Evolutionary conservation across 106 monocot species (phyloP).

Genomic region (Phalaenopsis equestris): DNA sequence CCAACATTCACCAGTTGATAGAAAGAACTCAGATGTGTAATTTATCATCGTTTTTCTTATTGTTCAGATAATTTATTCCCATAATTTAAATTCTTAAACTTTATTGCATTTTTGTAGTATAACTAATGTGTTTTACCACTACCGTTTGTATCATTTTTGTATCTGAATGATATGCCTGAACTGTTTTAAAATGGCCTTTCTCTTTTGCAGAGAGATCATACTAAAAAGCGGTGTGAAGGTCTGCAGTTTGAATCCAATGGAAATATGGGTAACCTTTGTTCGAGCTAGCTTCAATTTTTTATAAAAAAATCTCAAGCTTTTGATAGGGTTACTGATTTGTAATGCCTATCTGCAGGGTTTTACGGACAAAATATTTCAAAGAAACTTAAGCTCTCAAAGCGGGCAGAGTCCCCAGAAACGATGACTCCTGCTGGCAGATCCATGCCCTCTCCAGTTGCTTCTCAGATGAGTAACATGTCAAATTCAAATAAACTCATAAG

Average conservation of each 20-base stretch:
- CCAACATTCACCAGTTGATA: background rate
- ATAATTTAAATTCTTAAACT: background rate
- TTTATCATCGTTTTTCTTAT: background rate
- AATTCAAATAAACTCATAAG: conserved; percentile 80
- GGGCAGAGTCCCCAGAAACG: conserved; percentile 49
- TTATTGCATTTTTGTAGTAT: background rate
- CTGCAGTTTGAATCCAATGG: conserved; percentile 69
- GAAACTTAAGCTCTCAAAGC: conserved; percentile 68
- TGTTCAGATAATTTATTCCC: background rate
- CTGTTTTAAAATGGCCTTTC: background rate
- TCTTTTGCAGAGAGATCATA: conserved; percentile 55
- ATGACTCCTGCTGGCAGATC: conserved; percentile 33
- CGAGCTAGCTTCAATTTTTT: background rate
- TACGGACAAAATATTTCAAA: conserved; percentile 61
- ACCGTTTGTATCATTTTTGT: background rate
- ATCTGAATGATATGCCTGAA: background rate
- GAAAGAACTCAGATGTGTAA: background rate
- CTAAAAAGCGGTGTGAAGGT: conserved; percentile 59
- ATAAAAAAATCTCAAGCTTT: background rate
- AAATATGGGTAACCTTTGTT: conserved; percentile 39
- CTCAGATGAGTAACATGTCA: conserved; percentile 92
- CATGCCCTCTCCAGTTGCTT: conserved; percentile 77
- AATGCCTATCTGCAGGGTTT: conserved; percentile 24
- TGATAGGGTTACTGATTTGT: background rate
- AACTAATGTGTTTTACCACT: background rate